Evolutionary conservation across 192 early-diverging fungal species (phyloP).

Genomic region (Obelidium mucronatum): DNA sequence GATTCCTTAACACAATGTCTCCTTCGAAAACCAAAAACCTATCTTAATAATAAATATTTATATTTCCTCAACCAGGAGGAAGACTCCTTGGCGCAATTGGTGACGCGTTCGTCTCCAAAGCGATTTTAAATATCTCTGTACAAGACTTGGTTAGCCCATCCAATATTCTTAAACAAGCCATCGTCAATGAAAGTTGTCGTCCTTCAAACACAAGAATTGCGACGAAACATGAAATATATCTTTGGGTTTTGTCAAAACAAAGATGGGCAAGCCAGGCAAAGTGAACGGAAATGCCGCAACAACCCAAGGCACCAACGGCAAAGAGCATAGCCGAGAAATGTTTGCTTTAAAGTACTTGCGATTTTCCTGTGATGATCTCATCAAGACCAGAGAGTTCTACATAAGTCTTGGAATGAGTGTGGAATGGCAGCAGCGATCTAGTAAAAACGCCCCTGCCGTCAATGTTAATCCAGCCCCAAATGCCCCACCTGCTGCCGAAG

Average conservation of each 20-base stretch:
- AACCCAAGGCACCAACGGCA: too few relatives aligned
- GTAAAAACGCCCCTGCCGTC: background rate
- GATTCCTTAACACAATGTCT: background rate
- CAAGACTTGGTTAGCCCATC: too few relatives aligned
- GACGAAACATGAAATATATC: too few relatives aligned
- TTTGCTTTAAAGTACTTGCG: conserved; percentile 9
- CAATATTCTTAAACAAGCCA: too few relatives aligned
- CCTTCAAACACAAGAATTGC: too few relatives aligned
- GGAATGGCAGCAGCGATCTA: conserved; percentile 25
- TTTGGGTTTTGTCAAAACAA: too few relatives aligned
- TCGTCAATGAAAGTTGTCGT: too few relatives aligned
- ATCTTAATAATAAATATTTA: too few relatives aligned
- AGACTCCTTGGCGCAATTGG: conserved; percentile 41
- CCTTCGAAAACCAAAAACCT: background rate
- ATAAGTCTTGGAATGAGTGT: conserved; percentile 26
- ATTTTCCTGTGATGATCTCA: conserved; percentile 16
- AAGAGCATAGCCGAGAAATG: background rate
- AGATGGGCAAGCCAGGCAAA: background rate
- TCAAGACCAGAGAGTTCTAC: conserved; percentile 37
- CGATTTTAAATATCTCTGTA: conserved; percentile 11
- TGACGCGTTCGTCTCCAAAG: conserved; percentile 42
- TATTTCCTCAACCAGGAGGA: too few relatives aligned
- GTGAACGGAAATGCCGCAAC: background rate
- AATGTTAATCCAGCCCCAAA: background rate
- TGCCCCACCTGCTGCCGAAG: background rate